These are phyloP conservation scores for Barnettozyma populi DNA, from an alignment of 805 yeast species.

Conservation along the genomic window DNA sequence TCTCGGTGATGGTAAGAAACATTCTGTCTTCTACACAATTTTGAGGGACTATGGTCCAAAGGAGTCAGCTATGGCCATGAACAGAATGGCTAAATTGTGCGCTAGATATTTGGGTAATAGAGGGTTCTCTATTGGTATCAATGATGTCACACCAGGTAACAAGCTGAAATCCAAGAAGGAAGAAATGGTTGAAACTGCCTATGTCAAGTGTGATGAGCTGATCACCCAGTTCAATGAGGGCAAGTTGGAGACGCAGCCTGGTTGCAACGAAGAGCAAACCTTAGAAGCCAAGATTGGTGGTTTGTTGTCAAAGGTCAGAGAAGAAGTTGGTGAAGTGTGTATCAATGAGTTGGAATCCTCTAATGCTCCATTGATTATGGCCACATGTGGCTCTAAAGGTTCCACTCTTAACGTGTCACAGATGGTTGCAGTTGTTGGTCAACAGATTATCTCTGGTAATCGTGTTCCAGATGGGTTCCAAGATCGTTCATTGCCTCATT, in stretches of 20 bases:
- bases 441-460: constrained; percentile 96
- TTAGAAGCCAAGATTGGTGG: constrained; percentile 98
- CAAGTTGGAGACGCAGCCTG: constrained; percentile 95
- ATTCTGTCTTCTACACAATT: constrained; percentile 92
- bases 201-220: constrained; percentile 84
- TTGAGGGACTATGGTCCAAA: constrained; percentile 94
- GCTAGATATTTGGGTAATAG: constrained; percentile 92
- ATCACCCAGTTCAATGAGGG: constrained; percentile 77
- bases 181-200: constrained; percentile 84
- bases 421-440: constrained; percentile 99
- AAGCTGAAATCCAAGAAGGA: constrained; percentile 77
- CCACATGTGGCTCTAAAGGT: constrained; percentile 98
- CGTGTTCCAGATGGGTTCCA: constrained; percentile 99
- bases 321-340: constrained; percentile 98
- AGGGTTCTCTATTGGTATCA: constrained; percentile 96
- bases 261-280: constrained; percentile 98
- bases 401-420: constrained; percentile 96
- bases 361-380: constrained; percentile 97
- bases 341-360: constrained; percentile 82
- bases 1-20: constrained; percentile 96
- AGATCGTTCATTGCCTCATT: constrained; percentile 96
- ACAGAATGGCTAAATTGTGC: constrained; percentile 98
- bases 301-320: constrained; percentile 91
- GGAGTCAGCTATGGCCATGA: constrained; percentile 95
- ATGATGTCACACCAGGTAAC: constrained; percentile 91